A percentile compares a stretch with the other conserved stretches of the same genome.
These are phyloP conservation scores for Sugiyamaella smithiae DNA, from an alignment of 805 yeast species.

Conservation along the genomic window DNA sequence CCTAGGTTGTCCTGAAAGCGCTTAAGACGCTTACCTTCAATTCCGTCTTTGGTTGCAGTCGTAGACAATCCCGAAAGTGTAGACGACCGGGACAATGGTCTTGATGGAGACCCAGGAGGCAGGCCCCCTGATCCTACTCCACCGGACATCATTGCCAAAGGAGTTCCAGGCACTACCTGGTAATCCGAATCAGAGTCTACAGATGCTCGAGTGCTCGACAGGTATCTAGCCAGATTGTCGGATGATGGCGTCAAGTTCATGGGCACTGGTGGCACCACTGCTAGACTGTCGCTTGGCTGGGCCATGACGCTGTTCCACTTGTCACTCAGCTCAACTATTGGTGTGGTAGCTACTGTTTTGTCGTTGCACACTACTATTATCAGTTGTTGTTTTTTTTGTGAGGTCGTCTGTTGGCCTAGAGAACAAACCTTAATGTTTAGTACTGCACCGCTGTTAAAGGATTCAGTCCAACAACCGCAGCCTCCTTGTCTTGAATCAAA, in stretches of 20 bases:
- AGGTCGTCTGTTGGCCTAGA: no score
- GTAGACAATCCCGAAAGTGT: conserved; percentile 64
- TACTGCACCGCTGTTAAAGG: no score
- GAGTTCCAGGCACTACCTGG: conserved; percentile 15
- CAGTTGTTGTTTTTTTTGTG: no score
- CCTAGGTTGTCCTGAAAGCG: conserved; percentile 41
- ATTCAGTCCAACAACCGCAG: no score
- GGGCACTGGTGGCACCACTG: conserved; percentile 2
- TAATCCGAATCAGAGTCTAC: conserved; percentile 30
- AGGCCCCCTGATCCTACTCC: background rate
- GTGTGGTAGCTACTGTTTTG: no score
- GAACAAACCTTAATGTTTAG: no score
- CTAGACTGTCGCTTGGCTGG: background rate
- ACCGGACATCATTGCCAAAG: conserved; percentile 2
- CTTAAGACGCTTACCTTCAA: conserved; percentile 59
- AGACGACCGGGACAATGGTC: conserved; percentile 58
- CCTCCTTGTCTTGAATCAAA: no score
- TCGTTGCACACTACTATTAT: no score
- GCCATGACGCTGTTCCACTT: no score
- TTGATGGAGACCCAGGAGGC: conserved; percentile 35
- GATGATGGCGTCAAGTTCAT: conserved; percentile 22
- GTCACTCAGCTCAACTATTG: no score
- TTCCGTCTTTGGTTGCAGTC: conserved; percentile 71
- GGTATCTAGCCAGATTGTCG: conserved; percentile 11
- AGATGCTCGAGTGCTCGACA: conserved; percentile 27